Conservation (phyloP, 768 basidiomycete species). For the Tylopilus vinaceipallidus region DNA sequence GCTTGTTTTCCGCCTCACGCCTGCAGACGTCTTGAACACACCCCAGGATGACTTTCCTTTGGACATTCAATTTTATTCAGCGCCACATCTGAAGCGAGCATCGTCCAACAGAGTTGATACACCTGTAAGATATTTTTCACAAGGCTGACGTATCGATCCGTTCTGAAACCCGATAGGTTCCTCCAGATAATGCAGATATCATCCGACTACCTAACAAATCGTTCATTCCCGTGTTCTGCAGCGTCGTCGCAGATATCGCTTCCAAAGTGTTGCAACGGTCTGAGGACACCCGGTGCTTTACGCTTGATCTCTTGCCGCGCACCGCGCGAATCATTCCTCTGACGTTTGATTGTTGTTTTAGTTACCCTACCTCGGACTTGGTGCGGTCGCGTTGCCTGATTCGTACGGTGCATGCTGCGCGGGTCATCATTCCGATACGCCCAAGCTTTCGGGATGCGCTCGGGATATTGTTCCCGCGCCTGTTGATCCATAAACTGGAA, state of each 20-base stretch:
- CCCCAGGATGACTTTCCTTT: conserved; percentile 37
- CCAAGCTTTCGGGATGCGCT: conserved; percentile 29
- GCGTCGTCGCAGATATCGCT: conserved; percentile 44
- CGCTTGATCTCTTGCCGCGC: conserved; percentile 46
- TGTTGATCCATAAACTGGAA: conserved; percentile 40
- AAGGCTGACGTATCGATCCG: background rate
- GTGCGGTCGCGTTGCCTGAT: conserved; percentile 40
- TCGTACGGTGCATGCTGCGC: conserved; percentile 37
- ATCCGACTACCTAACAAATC: conserved; percentile 38
- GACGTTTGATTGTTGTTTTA: conserved; percentile 43
- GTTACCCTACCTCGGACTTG: conserved; percentile 32
- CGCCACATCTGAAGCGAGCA: conserved; percentile 34
- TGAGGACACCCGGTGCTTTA: conserved; percentile 47
- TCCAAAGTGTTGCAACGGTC: conserved; percentile 41
- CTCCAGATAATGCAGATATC: conserved; percentile 33
- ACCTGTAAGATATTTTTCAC: conserved; percentile 27
- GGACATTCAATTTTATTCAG: conserved; percentile 40
- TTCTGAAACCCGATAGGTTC: conserved; percentile 31
- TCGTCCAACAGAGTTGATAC: conserved; percentile 33
- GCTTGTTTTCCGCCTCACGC: conserved; percentile 6
- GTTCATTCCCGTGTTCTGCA: conserved; percentile 47
- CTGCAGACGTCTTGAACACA: conserved; percentile 36
- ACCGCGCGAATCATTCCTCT: conserved; percentile 39
- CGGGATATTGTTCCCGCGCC: conserved; percentile 28
- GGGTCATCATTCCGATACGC: conserved; percentile 22